Evolutionary conservation across 257 asterid species (phyloP), one percentile per base, ranked within the genome.

Genomic region (Nicotiana benthamiana): DNA sequence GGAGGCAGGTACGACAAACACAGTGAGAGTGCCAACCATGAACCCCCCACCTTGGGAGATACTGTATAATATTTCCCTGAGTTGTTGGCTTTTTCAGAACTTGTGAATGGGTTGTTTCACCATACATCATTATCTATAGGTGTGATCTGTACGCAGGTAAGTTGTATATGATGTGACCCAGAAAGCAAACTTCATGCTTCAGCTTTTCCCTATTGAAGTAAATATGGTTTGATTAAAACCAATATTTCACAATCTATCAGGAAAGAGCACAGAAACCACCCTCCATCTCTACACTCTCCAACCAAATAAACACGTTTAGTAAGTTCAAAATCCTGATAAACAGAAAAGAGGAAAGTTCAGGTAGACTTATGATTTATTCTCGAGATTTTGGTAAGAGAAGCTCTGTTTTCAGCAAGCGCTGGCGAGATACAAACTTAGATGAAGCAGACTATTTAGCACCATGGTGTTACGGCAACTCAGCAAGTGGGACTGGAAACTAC

Each of bases 1-100:
- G 78, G 26, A 48, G 16, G 61, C 61, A 74, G 78, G 78, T 74
- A 46, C 22, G 59, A 40, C 77, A 70, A 46, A 70, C 77, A 70
- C 4, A 70, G 0, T 24, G 54, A 34, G 53, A 68, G 22, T 34
- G 20, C 4, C 36, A 6, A 70, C 30, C 6, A 43, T 10, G 1
- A 22, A 43, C 2, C 77, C 34, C 76, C 27, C 77, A 70, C 16
- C 40, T 12, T 26, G 68, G 40, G 20, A 62, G 28, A 30, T 16
- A 64, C 43, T 46, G 61, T 56, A 46, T 72, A 22, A 22, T 72
- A 72, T 24, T 72, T 72, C 78, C 32, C 40, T 72, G 40, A 74
- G 78, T 74, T 72, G 77, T 72, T 74, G 61, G 16, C 6, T 74
- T 48, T 59, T 74, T 48, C 51, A 46, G 26, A 15, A 74, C 61